A percentile compares a stretch with the other conserved stretches of the same genome.
Evolutionary conservation across 306 rosid species (phyloP).

Genomic region (Luffa acutangula): DNA sequence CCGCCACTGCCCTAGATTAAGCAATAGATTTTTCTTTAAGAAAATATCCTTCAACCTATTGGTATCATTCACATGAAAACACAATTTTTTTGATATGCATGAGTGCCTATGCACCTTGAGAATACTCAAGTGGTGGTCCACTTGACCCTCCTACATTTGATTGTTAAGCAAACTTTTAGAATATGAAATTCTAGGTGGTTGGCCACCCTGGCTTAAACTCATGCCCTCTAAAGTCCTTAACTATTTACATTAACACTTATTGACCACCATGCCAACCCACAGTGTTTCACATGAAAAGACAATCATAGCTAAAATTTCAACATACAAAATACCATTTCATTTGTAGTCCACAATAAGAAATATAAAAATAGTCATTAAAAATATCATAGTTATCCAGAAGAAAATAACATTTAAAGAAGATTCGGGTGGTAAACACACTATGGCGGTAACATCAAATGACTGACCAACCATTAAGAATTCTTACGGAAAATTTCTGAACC

Average conservation of each 20-base stretch:
- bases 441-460: neutral
- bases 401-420: neutral
- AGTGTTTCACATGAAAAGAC: neutral
- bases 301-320: neutral
- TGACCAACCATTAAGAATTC: neutral
- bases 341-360: neutral
- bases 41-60: neutral
- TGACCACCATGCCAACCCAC: neutral
- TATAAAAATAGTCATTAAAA: neutral
- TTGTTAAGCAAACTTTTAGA: too few species aligned
- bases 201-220: neutral
- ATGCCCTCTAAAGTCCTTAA: neutral
- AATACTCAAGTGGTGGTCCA: too few species aligned
- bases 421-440: neutral
- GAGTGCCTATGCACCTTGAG: too few species aligned
- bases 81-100: neutral
- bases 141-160: too few species aligned
- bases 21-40: neutral
- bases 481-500: neutral
- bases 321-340: neutral
- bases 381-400: neutral
- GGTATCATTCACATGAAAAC: neutral
- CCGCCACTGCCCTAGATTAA: neutral
- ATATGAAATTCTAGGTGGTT: neutral
- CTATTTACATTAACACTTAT: too few species aligned